Base-by-base conservation (phyloP, 441 rosid species). In the Monsonia emarginata region DNA sequence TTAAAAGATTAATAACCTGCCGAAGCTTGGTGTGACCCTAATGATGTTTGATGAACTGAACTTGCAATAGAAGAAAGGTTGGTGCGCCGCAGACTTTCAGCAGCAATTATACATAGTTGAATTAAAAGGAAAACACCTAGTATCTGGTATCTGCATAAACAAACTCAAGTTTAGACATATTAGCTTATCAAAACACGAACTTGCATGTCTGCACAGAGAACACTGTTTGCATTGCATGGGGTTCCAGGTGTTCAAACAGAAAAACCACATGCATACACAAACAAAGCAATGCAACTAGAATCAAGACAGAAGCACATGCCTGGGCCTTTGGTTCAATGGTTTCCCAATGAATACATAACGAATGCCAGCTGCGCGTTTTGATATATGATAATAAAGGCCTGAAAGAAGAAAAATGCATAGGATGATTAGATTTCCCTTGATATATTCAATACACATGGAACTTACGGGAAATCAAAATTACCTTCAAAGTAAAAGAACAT, bases 401-500 rank as follows among this genome's bases (percentile, higher is more conserved):
- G 81, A 67, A 2, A 65, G 40, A 71, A 40, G 67, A 65, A 7
- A 21, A 52, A 70, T 60, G 65, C 64, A 36, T 22, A 19, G 8
- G 50, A 21, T 8, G 32, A 25, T 52, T 58, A 64, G 68, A 67
- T 36, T 32, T 44, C 64, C 54, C 22, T 14, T 60, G 21, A 30
- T 72, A 78, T 59, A 44, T 61, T 16, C 11, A 1, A 13, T 13
- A 44, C 52, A 44, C 52, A 44, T 16, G 19, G 21, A n/a, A 5
- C 52, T 44, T 44, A 44, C 5, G n/a, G 52, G 13, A 44, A 44
- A 44, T 5, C 52, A 44, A 50, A 57, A 11, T 74, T 63, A 93
- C 97, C 98, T 93, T 93, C 96, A 67, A 90, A 93, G 84, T 93
- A 90, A 87, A 93, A 93, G 75, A 93, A 85, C 98, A 93, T 88